Evolutionary conservation across 2,329 filamentous ascomycete species (phyloP).

Genomic region (Fusarium subglutinans): DNA sequence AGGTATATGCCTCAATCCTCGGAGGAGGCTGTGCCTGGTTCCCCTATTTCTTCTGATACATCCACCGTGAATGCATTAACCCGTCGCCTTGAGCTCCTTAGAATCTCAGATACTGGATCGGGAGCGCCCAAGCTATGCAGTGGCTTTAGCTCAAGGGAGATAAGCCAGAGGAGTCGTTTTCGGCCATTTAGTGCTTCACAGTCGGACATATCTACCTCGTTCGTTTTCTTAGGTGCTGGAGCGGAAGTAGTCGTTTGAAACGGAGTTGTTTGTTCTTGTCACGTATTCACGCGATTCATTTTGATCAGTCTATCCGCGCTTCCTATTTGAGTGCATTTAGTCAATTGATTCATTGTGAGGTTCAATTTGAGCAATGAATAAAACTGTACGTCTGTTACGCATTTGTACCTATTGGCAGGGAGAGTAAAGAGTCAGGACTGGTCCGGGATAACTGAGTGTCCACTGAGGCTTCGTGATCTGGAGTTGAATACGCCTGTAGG

Average conservation of each 20-base stretch:
- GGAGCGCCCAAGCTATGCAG: background rate
- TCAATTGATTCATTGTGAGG: background rate
- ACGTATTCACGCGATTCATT: background rate
- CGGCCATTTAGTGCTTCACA: background rate
- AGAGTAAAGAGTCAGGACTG: background rate
- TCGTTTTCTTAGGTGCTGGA: background rate
- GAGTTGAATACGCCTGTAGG: background rate
- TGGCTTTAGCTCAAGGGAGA: background rate
- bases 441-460: background rate
- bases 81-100: background rate
- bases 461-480: background rate
- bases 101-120: background rate
- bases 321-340: background rate
- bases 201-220: background rate
- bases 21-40: background rate
- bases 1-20: background rate
- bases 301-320: background rate
- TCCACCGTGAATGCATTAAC: background rate
- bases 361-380: no score
- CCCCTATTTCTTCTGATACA: background rate
- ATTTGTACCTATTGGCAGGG: background rate
- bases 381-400: background rate
- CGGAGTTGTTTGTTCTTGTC: background rate
- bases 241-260: background rate
- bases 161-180: background rate